These are phyloP conservation scores for Coemansia sp. DNA, from an alignment of 192 early-diverging fungal genomes.

Conservation along the genomic window DNA sequence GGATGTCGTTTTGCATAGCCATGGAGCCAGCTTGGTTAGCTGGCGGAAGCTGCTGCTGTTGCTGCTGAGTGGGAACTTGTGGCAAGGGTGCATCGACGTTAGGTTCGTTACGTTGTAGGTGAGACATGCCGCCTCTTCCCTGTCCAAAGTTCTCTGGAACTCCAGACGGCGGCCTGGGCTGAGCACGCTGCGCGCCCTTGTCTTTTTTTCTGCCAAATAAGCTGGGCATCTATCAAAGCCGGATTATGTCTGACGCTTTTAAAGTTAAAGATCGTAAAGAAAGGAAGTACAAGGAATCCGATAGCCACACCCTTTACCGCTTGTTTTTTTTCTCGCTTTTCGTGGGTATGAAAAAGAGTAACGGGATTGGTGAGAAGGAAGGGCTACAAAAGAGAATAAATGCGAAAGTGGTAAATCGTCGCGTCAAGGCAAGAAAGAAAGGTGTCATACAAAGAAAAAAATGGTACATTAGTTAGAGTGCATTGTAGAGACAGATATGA, in stretches of 20 bases:
- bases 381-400: slow-evolving; percentile 6
- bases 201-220: slow-evolving; percentile 49
- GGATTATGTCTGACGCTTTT: neutral
- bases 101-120: slow-evolving; percentile 28
- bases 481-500: neutral
- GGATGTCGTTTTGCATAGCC: slow-evolving; percentile 20
- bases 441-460: slow-evolving; percentile 2
- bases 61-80: neutral
- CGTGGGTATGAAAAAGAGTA: neutral
- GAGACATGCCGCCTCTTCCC: slow-evolving; percentile 29
- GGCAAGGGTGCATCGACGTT: slow-evolving; percentile 4
- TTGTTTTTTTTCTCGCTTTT: neutral
- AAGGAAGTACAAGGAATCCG: neutral
- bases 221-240: slow-evolving; percentile 37
- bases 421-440: neutral
- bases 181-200: slow-evolving; percentile 36
- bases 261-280: neutral
- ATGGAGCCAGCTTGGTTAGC: neutral
- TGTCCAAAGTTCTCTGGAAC: slow-evolving; percentile 48
- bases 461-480: neutral
- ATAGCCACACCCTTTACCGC: neutral
- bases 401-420: neutral
- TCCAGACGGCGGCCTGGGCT: slow-evolving; percentile 36
- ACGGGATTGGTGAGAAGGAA: neutral
- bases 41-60: slow-evolving; percentile 4